Evolutionary conservation across 352 stramenopile species (phyloP).

Genomic region (Blastocystis sp.): DNA sequence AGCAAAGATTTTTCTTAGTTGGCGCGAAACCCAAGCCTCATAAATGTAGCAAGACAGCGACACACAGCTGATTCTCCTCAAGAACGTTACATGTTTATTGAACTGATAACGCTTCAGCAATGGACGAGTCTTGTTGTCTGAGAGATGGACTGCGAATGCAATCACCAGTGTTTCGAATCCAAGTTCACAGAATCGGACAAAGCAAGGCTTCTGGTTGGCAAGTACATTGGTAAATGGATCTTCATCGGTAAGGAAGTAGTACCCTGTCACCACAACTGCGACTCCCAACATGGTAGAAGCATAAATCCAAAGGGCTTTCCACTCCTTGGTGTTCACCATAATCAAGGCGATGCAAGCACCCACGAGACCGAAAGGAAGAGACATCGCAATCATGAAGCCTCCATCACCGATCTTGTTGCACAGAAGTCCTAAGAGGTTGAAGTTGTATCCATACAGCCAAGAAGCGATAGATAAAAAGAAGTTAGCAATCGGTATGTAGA

Average conservation of each 20-base stretch:
- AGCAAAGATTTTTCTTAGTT: constrained; percentile 2
- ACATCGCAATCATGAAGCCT: constrained; percentile 21
- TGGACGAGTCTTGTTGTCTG: neutral
- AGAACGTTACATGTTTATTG: constrained; percentile 12
- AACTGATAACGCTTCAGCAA: constrained; percentile 20
- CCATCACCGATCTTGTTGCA: neutral
- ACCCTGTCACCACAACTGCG: neutral
- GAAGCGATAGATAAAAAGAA: neutral
- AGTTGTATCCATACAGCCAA: neutral
- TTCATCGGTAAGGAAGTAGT: neutral
- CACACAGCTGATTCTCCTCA: neutral
- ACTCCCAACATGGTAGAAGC: neutral
- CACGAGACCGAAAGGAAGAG: constrained; percentile 16
- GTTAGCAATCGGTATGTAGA: constrained; percentile 10
- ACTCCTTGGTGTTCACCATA: neutral
- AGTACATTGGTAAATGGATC: neutral
- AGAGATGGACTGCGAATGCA: neutral
- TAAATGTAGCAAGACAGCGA: constrained; percentile 33
- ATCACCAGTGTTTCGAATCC: neutral
- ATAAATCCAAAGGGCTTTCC: constrained; percentile 42
- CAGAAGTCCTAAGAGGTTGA: constrained; percentile 25
- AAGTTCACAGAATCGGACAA: constrained; percentile 26
- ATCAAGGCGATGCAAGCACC: constrained; percentile 10
- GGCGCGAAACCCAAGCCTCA: neutral
- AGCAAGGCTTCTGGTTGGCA: neutral